Base-by-base conservation (phyloP, 192 early-diverging fungal species). In the Gigaspora rosea region DNA sequence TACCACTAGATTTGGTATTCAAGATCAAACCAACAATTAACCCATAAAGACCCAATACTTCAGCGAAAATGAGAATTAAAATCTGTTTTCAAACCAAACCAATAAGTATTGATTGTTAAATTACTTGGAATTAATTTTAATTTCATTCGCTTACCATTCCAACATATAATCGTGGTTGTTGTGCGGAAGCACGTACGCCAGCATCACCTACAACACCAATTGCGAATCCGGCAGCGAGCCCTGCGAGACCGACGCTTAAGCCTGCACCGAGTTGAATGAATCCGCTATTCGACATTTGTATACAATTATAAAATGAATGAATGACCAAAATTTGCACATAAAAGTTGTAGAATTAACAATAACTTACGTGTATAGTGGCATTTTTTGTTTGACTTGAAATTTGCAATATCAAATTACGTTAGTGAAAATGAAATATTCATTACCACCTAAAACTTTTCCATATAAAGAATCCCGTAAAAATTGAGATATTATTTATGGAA, bases 201-300 rank as follows among this genome's bases (percentile, higher is more conserved):
- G 92, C 89, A 78, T 96, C 95, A 72, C 95, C 95, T 32, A 93
- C 94, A 79, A 95, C 92, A 68, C 95, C 95, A 78, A 96, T 94
- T 46, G 95, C 93, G 83, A 94, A 95, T 32, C 95, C 95, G 52
- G 94, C 94, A 52, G 95, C 95, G 83, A 96, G 85, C 33, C 93
- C 94, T 33, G 90, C 86, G 46, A 96, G 82, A 71, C 95, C 95
- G 52, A 94, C 94, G 67, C 92, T 89, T 47, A 95, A 78, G 65
- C 94, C 94, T 9, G 94, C 89, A 13, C 90, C 92, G 57, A 96
- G 85, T 77, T 94, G 92, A 73, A 96, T 87, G 73, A 94, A 94
- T 51, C 91, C 92, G 69, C 81, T 84, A 57, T 49, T 81, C 12
- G 76, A n/a, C 16, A 22, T 46, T 48, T 2, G 9, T 0, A 1